phyloP scores from a whole-genome alignment of 495 filamentous ascomycete species.

The Diplogelasinospora grovesii region DNA sequence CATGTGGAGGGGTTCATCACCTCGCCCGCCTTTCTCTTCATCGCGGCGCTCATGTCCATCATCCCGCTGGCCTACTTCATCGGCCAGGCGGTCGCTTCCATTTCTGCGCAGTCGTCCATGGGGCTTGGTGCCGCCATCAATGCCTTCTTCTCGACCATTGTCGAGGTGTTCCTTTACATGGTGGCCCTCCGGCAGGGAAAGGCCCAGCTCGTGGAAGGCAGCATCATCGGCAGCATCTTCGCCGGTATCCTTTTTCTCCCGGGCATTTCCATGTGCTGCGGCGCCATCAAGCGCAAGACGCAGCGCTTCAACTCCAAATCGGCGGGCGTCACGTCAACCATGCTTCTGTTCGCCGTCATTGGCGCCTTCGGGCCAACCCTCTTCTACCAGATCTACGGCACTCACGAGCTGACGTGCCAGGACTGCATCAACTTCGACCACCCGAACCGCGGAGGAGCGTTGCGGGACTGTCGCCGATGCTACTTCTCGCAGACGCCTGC shows the following conservation, averaged over 20 bases:
- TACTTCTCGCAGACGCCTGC: slow-evolving; percentile 89
- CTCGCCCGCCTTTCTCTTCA: slow-evolving; percentile 76
- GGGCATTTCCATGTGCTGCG: slow-evolving; percentile 98
- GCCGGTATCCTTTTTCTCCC: slow-evolving; percentile 94
- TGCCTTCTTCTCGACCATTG: slow-evolving; percentile 97
- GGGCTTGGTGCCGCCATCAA: slow-evolving; percentile 97
- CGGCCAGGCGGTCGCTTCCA: slow-evolving; percentile 97
- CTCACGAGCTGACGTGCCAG: slow-evolving; percentile 88
- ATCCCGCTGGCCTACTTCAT: slow-evolving; percentile 99
- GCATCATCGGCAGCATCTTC: slow-evolving; percentile 95
- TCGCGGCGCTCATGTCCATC: slow-evolving; percentile 77
- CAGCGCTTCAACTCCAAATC: slow-evolving; percentile 98
- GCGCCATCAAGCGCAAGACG: slow-evolving; percentile 94
- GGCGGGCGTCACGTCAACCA: slow-evolving; percentile 94
- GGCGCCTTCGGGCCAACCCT: slow-evolving; percentile 95
- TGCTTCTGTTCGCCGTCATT: slow-evolving; percentile 95
- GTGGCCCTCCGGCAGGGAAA: slow-evolving; percentile 92
- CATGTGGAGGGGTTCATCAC: slow-evolving; percentile 66
- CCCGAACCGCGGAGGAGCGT: slow-evolving; percentile 26
- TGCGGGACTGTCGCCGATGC: slow-evolving; percentile 77
- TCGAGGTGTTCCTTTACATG: slow-evolving; percentile 98
- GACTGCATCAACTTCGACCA: slow-evolving; percentile 54
- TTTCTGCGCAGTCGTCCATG: slow-evolving; percentile 99
- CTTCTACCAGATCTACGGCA: slow-evolving; percentile 99
- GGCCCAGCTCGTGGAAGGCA: slow-evolving; percentile 86